phyloP scores from a whole-genome alignment of 2,329 filamentous ascomycete species.

The Aspergillus sp. region DNA sequence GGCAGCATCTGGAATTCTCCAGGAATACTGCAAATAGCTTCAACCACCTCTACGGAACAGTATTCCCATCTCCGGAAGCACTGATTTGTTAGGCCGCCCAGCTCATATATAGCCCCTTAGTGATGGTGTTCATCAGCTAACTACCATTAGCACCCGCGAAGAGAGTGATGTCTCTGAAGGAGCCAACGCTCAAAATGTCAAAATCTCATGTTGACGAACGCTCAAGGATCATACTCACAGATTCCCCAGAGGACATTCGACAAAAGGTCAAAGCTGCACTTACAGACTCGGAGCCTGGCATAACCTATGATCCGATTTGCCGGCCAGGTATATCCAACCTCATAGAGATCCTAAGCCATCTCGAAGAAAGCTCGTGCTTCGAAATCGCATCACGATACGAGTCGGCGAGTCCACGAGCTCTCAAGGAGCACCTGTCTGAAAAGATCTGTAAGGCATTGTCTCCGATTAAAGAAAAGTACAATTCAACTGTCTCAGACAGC shows the following conservation, averaged over 20 bases:
- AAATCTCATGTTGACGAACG: constrained; percentile 74
- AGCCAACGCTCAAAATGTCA: constrained; percentile 86
- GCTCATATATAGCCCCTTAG: neutral
- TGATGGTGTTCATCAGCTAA: constrained; percentile 6
- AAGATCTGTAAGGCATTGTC: constrained; percentile 29
- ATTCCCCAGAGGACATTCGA: constrained; percentile 62
- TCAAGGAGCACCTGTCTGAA: constrained; percentile 66
- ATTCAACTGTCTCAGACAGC: constrained; percentile 28
- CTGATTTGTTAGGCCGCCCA: constrained; percentile 61
- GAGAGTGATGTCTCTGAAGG: constrained; percentile 83
- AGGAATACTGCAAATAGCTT: constrained; percentile 84
- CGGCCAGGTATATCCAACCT: constrained; percentile 88
- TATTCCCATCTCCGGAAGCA: constrained; percentile 68
- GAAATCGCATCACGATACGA: constrained; percentile 50
- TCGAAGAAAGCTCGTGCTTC: constrained; percentile 51
- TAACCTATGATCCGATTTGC: constrained; percentile 68
- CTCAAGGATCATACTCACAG: constrained; percentile 81
- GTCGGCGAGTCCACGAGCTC: constrained; percentile 50
- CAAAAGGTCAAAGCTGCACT: constrained; percentile 70
- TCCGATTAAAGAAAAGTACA: constrained; percentile 36
- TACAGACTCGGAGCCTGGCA: constrained; percentile 68
- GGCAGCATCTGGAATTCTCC: constrained; percentile 90
- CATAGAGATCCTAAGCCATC: constrained; percentile 73
- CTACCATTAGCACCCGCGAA: constrained; percentile 65
- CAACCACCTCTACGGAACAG: constrained; percentile 68